Percentiles rank a stretch among this genome's conserved stretches.
Conservation (phyloP, 2,329 filamentous ascomycete species). For the Microdochium trichocladiopsis region DNA sequence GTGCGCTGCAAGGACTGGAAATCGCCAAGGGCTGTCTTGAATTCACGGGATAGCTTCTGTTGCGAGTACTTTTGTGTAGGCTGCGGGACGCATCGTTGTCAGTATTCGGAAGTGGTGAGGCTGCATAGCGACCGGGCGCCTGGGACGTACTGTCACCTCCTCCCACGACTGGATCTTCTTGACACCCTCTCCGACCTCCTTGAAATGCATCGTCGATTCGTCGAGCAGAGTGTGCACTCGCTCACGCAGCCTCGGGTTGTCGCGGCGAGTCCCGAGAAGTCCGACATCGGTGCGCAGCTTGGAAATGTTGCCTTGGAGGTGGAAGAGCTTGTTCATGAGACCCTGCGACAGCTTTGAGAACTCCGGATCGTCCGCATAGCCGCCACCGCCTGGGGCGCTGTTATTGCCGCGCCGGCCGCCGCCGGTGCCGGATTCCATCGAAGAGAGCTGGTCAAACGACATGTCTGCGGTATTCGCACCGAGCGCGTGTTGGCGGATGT, state of each 20-base stretch:
- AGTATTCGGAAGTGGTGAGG: background rate
- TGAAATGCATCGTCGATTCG: slow-evolving; percentile 80
- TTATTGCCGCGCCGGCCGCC: slow-evolving; percentile 40
- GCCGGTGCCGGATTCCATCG: slow-evolving; percentile 69
- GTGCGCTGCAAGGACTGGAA: slow-evolving; percentile 89
- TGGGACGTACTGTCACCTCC: slow-evolving; percentile 62
- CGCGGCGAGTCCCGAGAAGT: slow-evolving; percentile 80
- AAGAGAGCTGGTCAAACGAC: slow-evolving; percentile 87
- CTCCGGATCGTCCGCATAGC: slow-evolving; percentile 84
- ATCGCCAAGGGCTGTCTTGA: slow-evolving; percentile 79
- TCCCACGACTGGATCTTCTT: slow-evolving; percentile 88
- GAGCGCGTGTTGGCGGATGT: background rate
- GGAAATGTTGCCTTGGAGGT: slow-evolving; percentile 80
- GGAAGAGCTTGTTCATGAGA: slow-evolving; percentile 83
- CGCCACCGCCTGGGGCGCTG: slow-evolving; percentile 56
- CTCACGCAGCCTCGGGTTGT: slow-evolving; percentile 86
- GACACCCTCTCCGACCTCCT: slow-evolving; percentile 85
- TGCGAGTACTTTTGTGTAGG: slow-evolving; percentile 95
- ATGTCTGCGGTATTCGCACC: slow-evolving; percentile 38
- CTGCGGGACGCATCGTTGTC: slow-evolving; percentile 33
- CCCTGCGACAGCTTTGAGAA: slow-evolving; percentile 78
- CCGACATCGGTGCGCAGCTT: slow-evolving; percentile 78
- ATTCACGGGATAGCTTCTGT: slow-evolving; percentile 89
- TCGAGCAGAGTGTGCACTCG: slow-evolving; percentile 82
- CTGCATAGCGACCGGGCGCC: slow-evolving; percentile 2